These are phyloP conservation scores for Metarhizium sp. DNA, from an alignment of 2,329 filamentous ascomycete species.

Conservation along the genomic window DNA sequence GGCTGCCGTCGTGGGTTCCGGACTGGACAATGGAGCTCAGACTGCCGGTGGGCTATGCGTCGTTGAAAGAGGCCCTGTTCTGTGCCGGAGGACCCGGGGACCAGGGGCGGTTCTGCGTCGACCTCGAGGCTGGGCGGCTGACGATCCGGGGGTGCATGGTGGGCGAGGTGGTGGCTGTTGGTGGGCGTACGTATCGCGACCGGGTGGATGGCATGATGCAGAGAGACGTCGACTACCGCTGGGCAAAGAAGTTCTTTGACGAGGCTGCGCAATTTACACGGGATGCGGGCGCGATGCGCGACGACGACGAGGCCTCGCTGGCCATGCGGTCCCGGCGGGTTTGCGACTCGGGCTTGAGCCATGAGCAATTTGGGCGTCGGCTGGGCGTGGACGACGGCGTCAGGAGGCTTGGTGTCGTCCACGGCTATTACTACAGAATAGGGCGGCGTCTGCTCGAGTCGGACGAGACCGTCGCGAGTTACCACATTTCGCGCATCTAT, in stretches of 20 bases:
- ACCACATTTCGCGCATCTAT: constrained; percentile 13
- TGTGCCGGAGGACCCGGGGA: constrained; percentile 12
- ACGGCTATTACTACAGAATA: background rate
- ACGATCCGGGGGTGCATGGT: constrained; percentile 13
- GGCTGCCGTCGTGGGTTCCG: constrained; percentile 24
- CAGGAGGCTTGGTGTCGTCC: constrained; percentile 4
- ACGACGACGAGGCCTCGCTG: background rate
- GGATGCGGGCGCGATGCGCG: background rate
- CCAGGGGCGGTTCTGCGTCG: background rate
- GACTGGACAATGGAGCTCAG: constrained; percentile 22
- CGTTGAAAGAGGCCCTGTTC: constrained; percentile 12
- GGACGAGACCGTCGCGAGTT: constrained; percentile 5
- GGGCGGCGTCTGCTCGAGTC: constrained; percentile 10
- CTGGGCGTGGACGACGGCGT: constrained; percentile 1
- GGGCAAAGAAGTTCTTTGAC: constrained; percentile 14
- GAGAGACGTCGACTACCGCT: constrained; percentile 13
- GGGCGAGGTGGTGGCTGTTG: constrained; percentile 14
- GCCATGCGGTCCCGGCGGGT: constrained; percentile 8
- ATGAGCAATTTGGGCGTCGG: constrained; percentile 1
- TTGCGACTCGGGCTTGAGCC: constrained; percentile 12
- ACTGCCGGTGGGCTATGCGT: constrained; percentile 16
- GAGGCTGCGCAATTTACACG: background rate
- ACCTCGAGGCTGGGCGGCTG: constrained; percentile 7
- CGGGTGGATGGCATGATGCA: background rate
- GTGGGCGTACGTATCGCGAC: constrained; percentile 6